Conservation (phyloP, 2,329 filamentous ascomycete species). For the Trichoderma simmonsii region DNA sequence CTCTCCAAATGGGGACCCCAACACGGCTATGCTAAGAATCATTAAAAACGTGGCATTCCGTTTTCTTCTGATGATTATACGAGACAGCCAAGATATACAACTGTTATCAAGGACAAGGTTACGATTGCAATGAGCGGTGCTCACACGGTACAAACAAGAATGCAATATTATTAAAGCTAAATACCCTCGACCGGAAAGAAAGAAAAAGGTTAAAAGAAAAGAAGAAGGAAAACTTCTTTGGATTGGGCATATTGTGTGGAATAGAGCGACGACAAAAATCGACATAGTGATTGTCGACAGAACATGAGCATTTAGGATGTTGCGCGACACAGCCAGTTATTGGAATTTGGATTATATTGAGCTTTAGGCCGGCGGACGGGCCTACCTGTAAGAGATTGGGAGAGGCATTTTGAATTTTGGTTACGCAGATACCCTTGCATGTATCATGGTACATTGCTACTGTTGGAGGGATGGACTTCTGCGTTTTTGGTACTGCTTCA, state of each 20-base stretch:
- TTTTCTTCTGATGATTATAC: slow-evolving; percentile 17
- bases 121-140: neutral
- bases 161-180: neutral
- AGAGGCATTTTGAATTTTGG: neutral
- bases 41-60: neutral
- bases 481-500: neutral
- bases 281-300: neutral
- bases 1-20: slow-evolving; percentile 41
- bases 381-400: neutral
- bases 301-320: neutral
- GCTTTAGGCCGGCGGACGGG: neutral
- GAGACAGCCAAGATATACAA: neutral
- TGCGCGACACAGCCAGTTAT: neutral
- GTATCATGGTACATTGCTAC: neutral
- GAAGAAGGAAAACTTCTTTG: neutral
- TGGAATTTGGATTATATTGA: neutral
- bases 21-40: slow-evolving; percentile 42
- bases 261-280: neutral
- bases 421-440: neutral
- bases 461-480: slow-evolving; percentile 4
- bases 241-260: neutral
- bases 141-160: neutral
- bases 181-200: neutral
- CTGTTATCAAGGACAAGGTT: neutral
- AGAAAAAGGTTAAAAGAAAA: neutral